Evolutionary conservation across 495 filamentous ascomycete species (phyloP).

Genomic region (Daldinia concentrica): DNA sequence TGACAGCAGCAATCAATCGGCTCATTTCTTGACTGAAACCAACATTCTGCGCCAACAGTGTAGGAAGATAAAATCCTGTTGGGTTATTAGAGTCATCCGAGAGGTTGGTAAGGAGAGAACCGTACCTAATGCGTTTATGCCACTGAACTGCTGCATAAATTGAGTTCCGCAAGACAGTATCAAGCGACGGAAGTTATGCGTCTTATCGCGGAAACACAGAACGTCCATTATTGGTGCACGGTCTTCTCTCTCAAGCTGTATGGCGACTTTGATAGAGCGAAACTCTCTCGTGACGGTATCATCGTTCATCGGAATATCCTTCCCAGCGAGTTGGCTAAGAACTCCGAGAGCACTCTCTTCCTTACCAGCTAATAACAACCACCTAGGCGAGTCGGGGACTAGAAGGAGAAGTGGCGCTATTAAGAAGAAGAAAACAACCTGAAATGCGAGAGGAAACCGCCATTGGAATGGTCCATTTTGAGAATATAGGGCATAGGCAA

Average conservation of each 20-base stretch:
- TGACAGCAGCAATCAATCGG: conserved; percentile 43
- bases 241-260: conserved; percentile 46
- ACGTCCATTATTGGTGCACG: conserved; percentile 39
- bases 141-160: conserved; percentile 48
- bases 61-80: conserved; percentile 46
- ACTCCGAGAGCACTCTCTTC: conserved; percentile 48
- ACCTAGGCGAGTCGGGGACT: conserved; percentile 51
- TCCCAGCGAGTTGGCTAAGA: conserved; percentile 49
- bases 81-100: not conserved
- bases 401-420: conserved; percentile 50
- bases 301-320: conserved; percentile 20
- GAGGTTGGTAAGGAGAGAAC: not conserved
- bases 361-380: conserved; percentile 40
- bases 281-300: conserved; percentile 39
- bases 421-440: conserved; percentile 56
- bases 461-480: conserved; percentile 53
- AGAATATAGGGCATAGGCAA: conserved; percentile 52
- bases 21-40: conserved; percentile 45
- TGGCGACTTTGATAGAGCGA: conserved; percentile 43
- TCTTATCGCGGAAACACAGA: conserved; percentile 47
- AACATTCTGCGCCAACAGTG: conserved; percentile 41
- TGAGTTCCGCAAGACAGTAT: conserved; percentile 46
- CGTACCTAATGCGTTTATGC: conserved; percentile 38
- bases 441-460: conserved; percentile 62
- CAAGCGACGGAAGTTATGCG: conserved; percentile 47